phyloP scores from a whole-genome alignment of 805 yeast species.

The Groenewaldozyma tartarivorans region DNA sequence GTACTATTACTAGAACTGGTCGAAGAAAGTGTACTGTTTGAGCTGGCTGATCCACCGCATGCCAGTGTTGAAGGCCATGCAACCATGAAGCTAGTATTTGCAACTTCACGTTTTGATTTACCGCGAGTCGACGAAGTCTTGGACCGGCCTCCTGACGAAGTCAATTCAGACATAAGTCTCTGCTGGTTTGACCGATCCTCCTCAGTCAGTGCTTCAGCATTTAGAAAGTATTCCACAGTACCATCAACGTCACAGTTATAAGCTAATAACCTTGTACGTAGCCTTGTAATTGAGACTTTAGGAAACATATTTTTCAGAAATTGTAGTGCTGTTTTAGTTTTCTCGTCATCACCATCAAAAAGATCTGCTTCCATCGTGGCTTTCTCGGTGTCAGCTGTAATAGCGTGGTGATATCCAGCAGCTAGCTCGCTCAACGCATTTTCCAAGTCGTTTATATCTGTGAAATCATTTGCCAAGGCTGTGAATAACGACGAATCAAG shows the following conservation, averaged over 20 bases:
- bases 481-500: not conserved
- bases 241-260: not conserved
- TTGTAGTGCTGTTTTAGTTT: not conserved
- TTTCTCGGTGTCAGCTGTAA: too few species aligned
- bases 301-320: not conserved
- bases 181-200: not conserved
- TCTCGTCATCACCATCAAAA: not conserved
- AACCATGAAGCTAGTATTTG: constrained; percentile 5
- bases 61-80: not conserved
- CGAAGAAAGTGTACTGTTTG: not conserved
- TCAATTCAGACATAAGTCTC: not conserved
- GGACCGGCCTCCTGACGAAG: too few species aligned
- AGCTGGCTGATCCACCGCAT: not conserved
- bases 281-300: not conserved
- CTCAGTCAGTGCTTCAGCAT: not conserved
- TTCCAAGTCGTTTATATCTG: too few species aligned
- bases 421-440: too few species aligned
- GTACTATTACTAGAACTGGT: not conserved
- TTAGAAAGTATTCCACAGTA: not conserved
- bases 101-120: not conserved
- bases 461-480: not conserved
- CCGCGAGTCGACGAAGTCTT: too few species aligned
- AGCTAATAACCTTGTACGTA: not conserved
- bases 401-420: too few species aligned
- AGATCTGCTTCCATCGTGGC: not conserved